Percentiles rank a stretch among this genome's conserved stretches.
Conservation (phyloP, 495 filamentous ascomycete species). For the Aspergillus haitiensis region DNA sequence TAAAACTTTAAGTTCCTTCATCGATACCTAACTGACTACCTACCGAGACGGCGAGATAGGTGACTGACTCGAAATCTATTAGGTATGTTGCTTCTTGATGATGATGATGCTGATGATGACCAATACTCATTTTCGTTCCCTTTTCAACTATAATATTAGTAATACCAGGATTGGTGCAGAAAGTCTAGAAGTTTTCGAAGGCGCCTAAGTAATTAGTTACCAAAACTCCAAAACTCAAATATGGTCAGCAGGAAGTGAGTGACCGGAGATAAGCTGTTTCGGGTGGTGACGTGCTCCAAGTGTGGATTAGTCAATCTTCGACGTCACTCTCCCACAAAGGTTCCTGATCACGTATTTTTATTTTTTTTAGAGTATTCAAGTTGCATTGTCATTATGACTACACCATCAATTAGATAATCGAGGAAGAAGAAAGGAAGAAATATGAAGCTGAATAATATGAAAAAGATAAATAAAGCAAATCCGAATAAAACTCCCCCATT, state of each 20-base stretch:
- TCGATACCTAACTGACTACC: too few species aligned
- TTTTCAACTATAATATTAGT: too few species aligned
- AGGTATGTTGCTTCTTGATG: too few species aligned
- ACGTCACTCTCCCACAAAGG: neutral
- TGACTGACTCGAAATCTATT: too few species aligned
- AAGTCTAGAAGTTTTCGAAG: neutral
- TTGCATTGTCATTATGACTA: neutral
- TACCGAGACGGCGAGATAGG: too few species aligned
- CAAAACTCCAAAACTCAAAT: neutral
- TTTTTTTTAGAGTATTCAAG: neutral
- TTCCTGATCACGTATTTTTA: neutral
- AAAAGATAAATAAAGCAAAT: neutral
- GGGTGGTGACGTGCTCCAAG: conserved; percentile 3
- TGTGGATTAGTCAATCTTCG: conserved; percentile 1
- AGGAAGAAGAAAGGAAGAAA: neutral
- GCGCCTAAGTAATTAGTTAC: neutral
- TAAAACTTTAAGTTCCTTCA: too few species aligned
- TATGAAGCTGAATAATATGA: neutral
- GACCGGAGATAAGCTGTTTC: conserved; percentile 1
- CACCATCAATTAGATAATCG: neutral
- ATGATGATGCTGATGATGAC: too few species aligned
- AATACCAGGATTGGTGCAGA: too few species aligned
- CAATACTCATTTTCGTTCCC: too few species aligned
- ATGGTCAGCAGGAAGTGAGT: neutral
- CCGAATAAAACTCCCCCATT: conserved; percentile 2